Evolutionary conservation across 2,329 filamentous ascomycete genomes (phyloP).

Genomic region (Zymoseptoria passerinii): DNA sequence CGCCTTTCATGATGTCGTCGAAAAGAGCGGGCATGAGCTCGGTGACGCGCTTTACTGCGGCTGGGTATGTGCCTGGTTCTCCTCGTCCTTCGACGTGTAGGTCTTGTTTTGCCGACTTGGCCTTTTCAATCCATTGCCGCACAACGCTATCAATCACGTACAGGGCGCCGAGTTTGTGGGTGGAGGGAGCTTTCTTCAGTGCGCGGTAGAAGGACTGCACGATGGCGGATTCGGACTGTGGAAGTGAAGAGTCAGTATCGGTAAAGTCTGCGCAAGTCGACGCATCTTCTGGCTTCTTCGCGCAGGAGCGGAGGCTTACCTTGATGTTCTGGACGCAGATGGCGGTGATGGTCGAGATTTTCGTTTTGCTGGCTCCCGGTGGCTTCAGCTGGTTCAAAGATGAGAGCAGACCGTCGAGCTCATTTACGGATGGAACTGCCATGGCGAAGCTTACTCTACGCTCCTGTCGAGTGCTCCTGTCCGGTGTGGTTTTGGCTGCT

Average conservation of each 20-base stretch:
- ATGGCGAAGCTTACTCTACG: slow-evolving; percentile 27
- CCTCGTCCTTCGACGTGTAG: slow-evolving; percentile 61
- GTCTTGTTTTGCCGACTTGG: slow-evolving; percentile 71
- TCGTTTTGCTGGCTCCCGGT: slow-evolving; percentile 86
- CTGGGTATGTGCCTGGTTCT: slow-evolving; percentile 85
- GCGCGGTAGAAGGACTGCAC: slow-evolving; percentile 96
- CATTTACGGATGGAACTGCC: slow-evolving; percentile 64
- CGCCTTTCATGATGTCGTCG: slow-evolving; percentile 84
- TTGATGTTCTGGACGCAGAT: slow-evolving; percentile 85
- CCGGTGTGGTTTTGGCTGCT: slow-evolving; percentile 5
- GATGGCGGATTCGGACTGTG: slow-evolving; percentile 86
- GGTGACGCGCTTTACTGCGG: slow-evolving; percentile 92
- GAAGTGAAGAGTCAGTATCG: slow-evolving; percentile 8
- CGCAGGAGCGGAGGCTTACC: slow-evolving; percentile 47
- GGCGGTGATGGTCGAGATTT: slow-evolving; percentile 77
- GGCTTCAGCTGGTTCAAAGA: slow-evolving; percentile 87
- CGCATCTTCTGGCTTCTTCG: too few species aligned
- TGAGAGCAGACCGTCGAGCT: slow-evolving; percentile 82
- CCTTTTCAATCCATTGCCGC: slow-evolving; percentile 95
- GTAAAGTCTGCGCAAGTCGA: not conserved
- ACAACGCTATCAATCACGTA: slow-evolving; percentile 99
- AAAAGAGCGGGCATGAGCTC: slow-evolving; percentile 89
- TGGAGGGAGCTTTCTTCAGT: slow-evolving; percentile 88
- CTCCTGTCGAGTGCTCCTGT: slow-evolving; percentile 3
- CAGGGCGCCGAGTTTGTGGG: slow-evolving; percentile 96